Percentiles rank a stretch among this genome's conserved stretches.
These are phyloP conservation scores for Pinus albicaulis DNA, from an alignment of 75 land plant species.

Conservation along the genomic window DNA sequence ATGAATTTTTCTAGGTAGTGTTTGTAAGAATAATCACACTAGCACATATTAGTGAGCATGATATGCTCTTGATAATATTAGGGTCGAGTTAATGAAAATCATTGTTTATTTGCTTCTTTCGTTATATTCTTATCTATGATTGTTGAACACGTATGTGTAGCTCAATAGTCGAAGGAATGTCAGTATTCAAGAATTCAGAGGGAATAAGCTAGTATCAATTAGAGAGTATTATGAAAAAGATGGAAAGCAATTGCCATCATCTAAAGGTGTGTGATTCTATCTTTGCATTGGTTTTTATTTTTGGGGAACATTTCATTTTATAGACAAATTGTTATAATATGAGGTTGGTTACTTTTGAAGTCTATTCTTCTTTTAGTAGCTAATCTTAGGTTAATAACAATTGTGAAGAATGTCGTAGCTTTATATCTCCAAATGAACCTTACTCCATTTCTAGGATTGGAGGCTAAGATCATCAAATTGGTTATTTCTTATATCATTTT, in stretches of 20 bases:
- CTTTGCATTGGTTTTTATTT: too few species aligned
- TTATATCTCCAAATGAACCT: too few species aligned
- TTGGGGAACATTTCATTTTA: too few species aligned
- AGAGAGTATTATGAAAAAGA: constrained; percentile 85
- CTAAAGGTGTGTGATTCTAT: constrained; percentile 57
- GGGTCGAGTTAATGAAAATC: neutral
- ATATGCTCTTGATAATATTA: neutral
- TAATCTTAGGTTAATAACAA: too few species aligned
- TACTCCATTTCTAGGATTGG: too few species aligned
- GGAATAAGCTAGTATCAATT: constrained; percentile 78
- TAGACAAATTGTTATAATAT: too few species aligned
- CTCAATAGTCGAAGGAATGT: constrained; percentile 78
- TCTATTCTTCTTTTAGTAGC: too few species aligned
- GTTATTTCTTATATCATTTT: too few species aligned
- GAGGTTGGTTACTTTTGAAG: too few species aligned
- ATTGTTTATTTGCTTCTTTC: neutral
- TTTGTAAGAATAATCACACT: neutral
- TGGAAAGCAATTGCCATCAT: constrained; percentile 74
- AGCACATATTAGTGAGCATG: neutral
- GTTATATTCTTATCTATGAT: neutral
- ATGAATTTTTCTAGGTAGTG: too few species aligned
- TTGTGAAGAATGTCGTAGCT: too few species aligned
- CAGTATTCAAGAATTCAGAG: constrained; percentile 70
- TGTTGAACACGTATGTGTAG: constrained; percentile 30
- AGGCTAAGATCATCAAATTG: too few species aligned